Evolutionary conservation across 345 rosid genomes (phyloP), one percentile per base, ranked within the genome.

Genomic region (Melaleuca quinquenervia): DNA sequence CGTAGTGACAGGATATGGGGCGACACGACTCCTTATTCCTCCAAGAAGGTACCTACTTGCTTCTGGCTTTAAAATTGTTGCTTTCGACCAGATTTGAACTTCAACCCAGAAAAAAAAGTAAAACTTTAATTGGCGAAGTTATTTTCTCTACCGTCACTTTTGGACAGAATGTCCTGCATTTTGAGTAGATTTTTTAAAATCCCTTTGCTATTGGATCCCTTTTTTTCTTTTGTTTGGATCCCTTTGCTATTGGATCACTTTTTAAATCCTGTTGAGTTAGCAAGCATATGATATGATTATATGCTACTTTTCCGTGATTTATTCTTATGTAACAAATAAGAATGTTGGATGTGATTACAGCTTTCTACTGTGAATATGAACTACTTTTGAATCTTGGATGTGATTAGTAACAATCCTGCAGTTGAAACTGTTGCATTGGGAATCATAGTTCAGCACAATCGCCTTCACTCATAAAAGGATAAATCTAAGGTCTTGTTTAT

Each of bases 1-100:
- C 90, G 52, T 82, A 93, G 84, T 76, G 96, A 95, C 55, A 88
- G 91, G 32, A 91, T 93, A 90, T 96, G 98, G 99, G 89, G 91
- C 50, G 99, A 97, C 87, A 93, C 94, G 89, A 91, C 88, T 83
- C 91, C 95, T 18, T 96, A 93, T 85, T 90, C 93, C 75, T 84
- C 92, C 82, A 97, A 95, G 92, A 95, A 95, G 98, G 99, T 97
- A 92, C 53, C 15, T 12, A 51, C 12, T 82, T 29, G 84, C 85
- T 86, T 87, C 29, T 26, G n/a, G 29, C 51, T 50, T 58, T 22
- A 26, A 70, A 16, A 32, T 70, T 32, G 45, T 45, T 70, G 78
- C 78, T 32, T 70, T 70, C 78, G 45, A 32, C 48, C 18, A 10
- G 45, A 64, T 64, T 70, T 18, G 48, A 18, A 32, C 78, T 70